Conservation (phyloP, 2,329 filamentous ascomycete genomes). For the Calycina herbarum region DNA sequence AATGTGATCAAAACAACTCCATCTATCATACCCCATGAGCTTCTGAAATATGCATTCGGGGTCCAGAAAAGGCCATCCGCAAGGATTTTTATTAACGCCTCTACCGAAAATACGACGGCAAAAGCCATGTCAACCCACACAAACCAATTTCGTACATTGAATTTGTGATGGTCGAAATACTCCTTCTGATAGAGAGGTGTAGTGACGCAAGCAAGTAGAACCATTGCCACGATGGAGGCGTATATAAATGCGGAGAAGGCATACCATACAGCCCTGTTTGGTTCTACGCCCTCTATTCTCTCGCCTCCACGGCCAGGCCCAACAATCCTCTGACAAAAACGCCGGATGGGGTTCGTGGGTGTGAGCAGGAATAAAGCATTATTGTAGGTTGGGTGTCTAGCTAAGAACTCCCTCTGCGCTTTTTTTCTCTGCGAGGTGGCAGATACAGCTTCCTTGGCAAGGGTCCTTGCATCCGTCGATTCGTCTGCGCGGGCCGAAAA, state of each 20-base stretch:
- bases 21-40: constrained; percentile 96
- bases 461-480: constrained; percentile 76
- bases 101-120: constrained; percentile 79
- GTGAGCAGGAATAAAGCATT: constrained; percentile 85
- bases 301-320: constrained; percentile 86
- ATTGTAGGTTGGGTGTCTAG: constrained; percentile 87
- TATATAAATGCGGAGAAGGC: constrained; percentile 92
- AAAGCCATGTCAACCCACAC: constrained; percentile 92
- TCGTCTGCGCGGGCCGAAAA: constrained; percentile 66
- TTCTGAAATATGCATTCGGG: constrained; percentile 93
- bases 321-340: constrained; percentile 83
- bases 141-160: constrained; percentile 80
- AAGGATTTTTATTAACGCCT: constrained; percentile 88
- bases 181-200: constrained; percentile 92
- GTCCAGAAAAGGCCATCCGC: constrained; percentile 97
- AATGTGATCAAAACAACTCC: constrained; percentile 86
- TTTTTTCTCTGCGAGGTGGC: constrained; percentile 80
- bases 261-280: constrained; percentile 90
- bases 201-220: constrained; percentile 90
- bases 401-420: constrained; percentile 87
- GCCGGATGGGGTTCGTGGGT: constrained; percentile 74
- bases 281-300: constrained; percentile 85
- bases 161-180: constrained; percentile 66
- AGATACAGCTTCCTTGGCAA: constrained; percentile 87
- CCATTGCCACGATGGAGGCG: constrained; percentile 92